These are phyloP conservation scores for Neofusicoccum sp. DNA, from an alignment of 2,329 filamentous ascomycete species.

Conservation along the genomic window DNA sequence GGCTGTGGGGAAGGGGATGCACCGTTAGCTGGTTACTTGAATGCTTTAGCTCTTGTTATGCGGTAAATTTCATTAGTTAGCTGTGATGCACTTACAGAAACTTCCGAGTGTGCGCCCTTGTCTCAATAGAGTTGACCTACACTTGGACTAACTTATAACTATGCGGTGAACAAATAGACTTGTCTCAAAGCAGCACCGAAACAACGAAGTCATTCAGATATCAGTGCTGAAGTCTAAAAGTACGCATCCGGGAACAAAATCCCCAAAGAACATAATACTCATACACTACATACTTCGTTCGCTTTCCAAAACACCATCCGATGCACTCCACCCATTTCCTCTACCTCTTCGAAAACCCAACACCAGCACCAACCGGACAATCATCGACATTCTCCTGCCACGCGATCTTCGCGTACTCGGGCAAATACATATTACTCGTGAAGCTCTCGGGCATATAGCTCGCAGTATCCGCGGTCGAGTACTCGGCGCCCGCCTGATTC, in stretches of 20 bases:
- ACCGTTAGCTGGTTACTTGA: no score
- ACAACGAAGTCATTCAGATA: no score
- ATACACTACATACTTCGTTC: not conserved
- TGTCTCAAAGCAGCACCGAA: no score
- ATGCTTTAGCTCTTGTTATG: no score
- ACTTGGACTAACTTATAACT: no score
- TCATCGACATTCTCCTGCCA: constrained; percentile 42
- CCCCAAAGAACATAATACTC: no score
- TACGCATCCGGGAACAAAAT: not conserved
- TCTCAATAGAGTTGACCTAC: no score
- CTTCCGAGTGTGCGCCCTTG: no score
- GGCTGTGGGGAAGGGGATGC: no score
- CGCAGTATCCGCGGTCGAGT: constrained; percentile 29
- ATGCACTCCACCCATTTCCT: not conserved
- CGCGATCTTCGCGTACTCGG: constrained; percentile 40
- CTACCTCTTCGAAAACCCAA: constrained; percentile 24
- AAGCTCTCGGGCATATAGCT: constrained; percentile 42
- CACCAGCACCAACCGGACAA: constrained; percentile 39
- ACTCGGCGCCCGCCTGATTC: constrained; percentile 34
- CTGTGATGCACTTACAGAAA: no score
- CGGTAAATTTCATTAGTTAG: no score
- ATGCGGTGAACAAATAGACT: no score
- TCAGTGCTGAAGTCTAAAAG: not conserved
- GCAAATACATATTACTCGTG: constrained; percentile 43
- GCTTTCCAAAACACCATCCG: not conserved